These are phyloP conservation scores for Coemansia sp. DNA, from an alignment of 192 early-diverging fungal genomes.

Conservation along the genomic window DNA sequence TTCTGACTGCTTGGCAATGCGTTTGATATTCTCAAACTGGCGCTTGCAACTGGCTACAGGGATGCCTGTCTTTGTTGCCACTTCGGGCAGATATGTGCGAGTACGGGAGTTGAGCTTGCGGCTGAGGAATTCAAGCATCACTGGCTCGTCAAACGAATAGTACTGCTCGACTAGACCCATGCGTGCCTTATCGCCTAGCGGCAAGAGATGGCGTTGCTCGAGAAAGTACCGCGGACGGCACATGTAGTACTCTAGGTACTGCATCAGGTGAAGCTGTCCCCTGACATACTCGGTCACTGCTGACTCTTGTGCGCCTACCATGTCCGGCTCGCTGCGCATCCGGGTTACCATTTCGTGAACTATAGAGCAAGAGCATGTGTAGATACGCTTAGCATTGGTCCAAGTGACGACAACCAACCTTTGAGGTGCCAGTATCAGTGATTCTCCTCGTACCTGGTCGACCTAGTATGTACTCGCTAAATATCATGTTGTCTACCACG, in stretches of 20 bases:
- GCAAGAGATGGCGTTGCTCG: constrained; percentile 27
- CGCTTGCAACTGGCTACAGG: constrained; percentile 28
- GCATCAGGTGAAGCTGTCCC: constrained; percentile 31
- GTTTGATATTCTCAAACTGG: constrained; percentile 69
- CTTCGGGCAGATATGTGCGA: constrained; percentile 29
- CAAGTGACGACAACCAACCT: background rate
- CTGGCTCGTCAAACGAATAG: constrained; percentile 34
- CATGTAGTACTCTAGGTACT: constrained; percentile 33
- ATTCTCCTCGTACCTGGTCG: constrained; percentile 14
- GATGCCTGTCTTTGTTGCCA: constrained; percentile 21
- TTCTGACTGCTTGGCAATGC: constrained; percentile 63
- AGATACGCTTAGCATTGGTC: background rate
- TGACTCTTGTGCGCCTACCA: constrained; percentile 15
- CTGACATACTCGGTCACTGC: constrained; percentile 30
- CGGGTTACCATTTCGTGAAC: constrained; percentile 20
- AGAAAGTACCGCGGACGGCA: constrained; percentile 33
- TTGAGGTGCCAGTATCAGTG: background rate
- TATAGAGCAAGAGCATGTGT: background rate
- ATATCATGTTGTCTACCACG: constrained; percentile 21
- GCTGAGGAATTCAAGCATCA: constrained; percentile 32
- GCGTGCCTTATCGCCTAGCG: constrained; percentile 23
- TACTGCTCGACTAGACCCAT: constrained; percentile 24
- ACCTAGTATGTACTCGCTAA: constrained; percentile 27
- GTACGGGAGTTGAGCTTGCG: constrained; percentile 38
- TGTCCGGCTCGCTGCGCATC: constrained; percentile 25